Conservation (phyloP, 352 stramenopile genomes). For the Pythium grandisporangium region DNA sequence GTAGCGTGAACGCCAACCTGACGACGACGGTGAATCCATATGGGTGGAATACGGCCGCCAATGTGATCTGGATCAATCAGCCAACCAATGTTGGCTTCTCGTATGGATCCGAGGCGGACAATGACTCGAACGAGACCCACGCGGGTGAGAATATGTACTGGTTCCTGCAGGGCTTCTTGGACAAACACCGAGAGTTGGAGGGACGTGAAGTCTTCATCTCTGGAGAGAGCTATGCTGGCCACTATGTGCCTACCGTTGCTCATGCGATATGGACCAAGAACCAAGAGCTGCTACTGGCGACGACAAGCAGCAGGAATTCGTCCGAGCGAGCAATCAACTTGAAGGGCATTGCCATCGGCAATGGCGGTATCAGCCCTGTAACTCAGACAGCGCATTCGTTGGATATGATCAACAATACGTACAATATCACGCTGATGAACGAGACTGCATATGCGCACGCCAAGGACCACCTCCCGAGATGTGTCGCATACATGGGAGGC, state of each 20-base stretch:
- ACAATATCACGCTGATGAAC: conserved; percentile 53
- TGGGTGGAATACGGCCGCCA: conserved; percentile 36
- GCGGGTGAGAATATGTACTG: conserved; percentile 39
- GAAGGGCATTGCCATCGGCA: conserved; percentile 61
- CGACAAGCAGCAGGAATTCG: conserved; percentile 17
- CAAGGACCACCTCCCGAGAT: conserved; percentile 44
- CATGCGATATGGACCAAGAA: conserved; percentile 28
- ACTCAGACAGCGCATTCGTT: conserved; percentile 54
- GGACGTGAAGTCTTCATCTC: conserved; percentile 36
- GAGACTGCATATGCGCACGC: conserved; percentile 35
- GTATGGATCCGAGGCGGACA: conserved; percentile 18
- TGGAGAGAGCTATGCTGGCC: conserved; percentile 48
- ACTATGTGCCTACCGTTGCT: conserved; percentile 32
- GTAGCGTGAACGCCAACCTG: conserved; percentile 20
- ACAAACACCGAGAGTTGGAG: conserved; percentile 28
- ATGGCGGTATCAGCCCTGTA: conserved; percentile 53
- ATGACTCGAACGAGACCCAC: conserved; percentile 18
- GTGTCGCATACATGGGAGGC: no score
- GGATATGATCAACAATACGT: conserved; percentile 63
- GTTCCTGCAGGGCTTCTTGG: conserved; percentile 45
- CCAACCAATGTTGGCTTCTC: conserved; percentile 31
- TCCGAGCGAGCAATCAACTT: conserved; percentile 41
- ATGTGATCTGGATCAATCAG: conserved; percentile 40
- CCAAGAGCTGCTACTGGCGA: no score
- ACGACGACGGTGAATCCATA: conserved; percentile 26